Base-by-base conservation (phyloP, 2,329 filamentous ascomycete species). In the Cercospora berteroae region DNA sequence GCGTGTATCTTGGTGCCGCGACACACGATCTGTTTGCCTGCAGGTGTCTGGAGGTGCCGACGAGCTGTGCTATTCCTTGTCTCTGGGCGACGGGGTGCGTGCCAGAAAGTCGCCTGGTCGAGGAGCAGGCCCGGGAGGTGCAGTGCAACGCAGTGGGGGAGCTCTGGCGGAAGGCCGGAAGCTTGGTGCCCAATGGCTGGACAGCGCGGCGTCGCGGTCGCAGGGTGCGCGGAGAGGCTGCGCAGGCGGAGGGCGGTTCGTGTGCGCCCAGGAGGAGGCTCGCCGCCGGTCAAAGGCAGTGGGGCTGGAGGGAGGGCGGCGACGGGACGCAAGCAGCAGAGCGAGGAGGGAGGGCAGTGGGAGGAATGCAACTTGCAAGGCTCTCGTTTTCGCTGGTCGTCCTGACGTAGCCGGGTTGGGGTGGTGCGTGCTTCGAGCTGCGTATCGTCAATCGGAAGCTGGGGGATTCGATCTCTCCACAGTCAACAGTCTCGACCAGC, bases 121-220 rank as follows among this genome's bases (percentile, higher is more conserved):
- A 20, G 33, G 42, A 27, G 52, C 33, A 52, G 44, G 36, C 42
- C 27, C 13, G 60, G 62, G 48, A 29, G 44, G 44, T 56, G 63
- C 56, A 66, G 58, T 31, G 55, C 62, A 20, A 27, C 8, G 23
- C 62, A 64, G 42, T 50, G 42, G 52, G 52, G 58, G 36, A 60
- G 61, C 31, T 57, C 50, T 61, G 59, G 42, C 42, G 23, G 59
- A 27, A 61, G 36, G 29, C 31, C 29, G 44, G 29, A 20, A 57
- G 65, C 52, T 67, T 50, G 57, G 52, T 44, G 50, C 56, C 64
- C 64, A 66, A 66, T 65, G 63, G 63, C 56, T 33, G 60, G 60
- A 39, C 29, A 29, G 29, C 44, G 36, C 33, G 55, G 33, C 36
- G 55, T 31, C 18, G 42, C 42, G 33, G 63, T 29, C 25, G 57